Evolutionary conservation across 176 grass and related monocot species (phyloP).

Genomic region (Carex kokanica): DNA sequence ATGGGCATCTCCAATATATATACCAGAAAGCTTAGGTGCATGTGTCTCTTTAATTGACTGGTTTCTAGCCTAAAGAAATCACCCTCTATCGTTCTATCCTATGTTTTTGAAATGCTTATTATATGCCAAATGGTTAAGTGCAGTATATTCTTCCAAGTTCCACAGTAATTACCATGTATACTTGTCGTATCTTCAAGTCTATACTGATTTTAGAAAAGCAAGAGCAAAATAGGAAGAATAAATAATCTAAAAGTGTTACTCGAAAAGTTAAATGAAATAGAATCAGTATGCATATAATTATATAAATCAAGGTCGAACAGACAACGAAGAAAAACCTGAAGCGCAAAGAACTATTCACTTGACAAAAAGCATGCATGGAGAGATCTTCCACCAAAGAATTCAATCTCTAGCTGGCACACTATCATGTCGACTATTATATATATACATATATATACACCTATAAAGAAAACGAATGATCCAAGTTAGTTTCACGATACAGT

Average conservation of each 20-base stretch:
- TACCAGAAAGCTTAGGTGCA: not conserved
- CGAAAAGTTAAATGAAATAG: not conserved
- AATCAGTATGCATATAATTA: not conserved
- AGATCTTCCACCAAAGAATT: slow-evolving; percentile 15
- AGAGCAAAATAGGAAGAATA: too few species aligned
- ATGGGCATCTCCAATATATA: not conserved
- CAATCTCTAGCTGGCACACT: not conserved
- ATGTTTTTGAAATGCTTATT: not conserved
- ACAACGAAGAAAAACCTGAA: slow-evolving; percentile 32
- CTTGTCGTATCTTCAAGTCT: not conserved
- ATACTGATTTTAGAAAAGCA: not conserved
- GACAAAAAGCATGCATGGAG: slow-evolving; percentile 27
- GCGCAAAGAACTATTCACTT: slow-evolving; percentile 27
- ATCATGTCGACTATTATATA: not conserved
- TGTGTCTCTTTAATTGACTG: not conserved
- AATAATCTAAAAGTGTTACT: not conserved
- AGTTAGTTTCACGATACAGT: not conserved
- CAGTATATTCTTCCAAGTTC: not conserved
- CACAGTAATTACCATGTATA: not conserved
- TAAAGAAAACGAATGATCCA: not conserved
- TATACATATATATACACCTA: not conserved
- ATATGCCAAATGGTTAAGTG: not conserved
- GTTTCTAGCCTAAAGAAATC: not conserved
- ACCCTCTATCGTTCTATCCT: not conserved
- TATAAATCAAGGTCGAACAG: slow-evolving; percentile 29